Evolutionary conservation across 371 early-diverging fungal species (phyloP), one percentile per base, ranked within the genome.

Genomic region (Rhizopus stolonifer): DNA sequence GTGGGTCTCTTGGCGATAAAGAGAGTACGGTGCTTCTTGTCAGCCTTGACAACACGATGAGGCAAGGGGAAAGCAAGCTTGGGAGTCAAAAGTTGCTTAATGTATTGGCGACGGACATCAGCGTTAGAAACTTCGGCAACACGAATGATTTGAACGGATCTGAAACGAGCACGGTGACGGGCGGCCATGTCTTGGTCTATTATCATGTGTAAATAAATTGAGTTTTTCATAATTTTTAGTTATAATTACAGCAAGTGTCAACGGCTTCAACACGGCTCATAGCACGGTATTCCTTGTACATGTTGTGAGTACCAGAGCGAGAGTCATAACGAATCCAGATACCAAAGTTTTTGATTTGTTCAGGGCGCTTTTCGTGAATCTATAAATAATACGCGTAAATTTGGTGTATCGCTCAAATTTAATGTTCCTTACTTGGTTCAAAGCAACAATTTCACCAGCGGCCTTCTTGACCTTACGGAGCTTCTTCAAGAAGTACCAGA

Each of bases 201-300:
- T 26, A 23, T 29, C 9, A 5, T 1, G 4, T 19, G 10, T 9
- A n/a, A 5, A 6, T 15, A 36, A n/a, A 11, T 6, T 14, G n/a
- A n/a, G n/a, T n/a, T n/a, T n/a, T n/a, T n/a, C 15, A 19, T 21
- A 22, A 23, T 11, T 21, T 43, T 22, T 43, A 43, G 13, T 22
- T 5, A 14, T 26, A 25, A 42, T 52, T 52, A 52, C 52, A 96
- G 87, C 92, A 92, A 25, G 92, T 64, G 59, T 83, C 84, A 51
- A 99, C 97, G 44, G 99, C 99, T 53, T 83, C 93, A 43, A 80
- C 71, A 67, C 97, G 89, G 72, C 87, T 79, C 70, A 96, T 77
- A 72, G 95, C 96, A 65, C 99, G 90, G 90, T 96, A 95, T 85
- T 99, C 99, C 89, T 98, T 99, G 89, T 98, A 96, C 92, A 98